Conservation (phyloP, 208 protist genomes). For the Angomonas desouzai region DNA sequence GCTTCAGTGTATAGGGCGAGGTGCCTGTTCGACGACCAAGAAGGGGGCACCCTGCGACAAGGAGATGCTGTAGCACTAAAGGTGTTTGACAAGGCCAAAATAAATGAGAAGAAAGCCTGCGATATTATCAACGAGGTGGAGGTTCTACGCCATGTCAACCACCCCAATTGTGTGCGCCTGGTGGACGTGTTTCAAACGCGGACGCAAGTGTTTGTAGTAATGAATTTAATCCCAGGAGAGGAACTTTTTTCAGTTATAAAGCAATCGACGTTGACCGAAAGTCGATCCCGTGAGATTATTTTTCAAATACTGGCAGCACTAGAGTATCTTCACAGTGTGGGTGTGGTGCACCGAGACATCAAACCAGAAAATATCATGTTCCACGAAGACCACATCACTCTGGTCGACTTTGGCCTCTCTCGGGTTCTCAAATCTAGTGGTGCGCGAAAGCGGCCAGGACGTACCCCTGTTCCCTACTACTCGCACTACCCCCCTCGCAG, state of each 20-base stretch:
- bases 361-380: conserved; percentile 89
- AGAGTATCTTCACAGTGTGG: conserved; percentile 72
- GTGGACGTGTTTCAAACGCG: conserved; percentile 77
- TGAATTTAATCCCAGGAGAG: conserved; percentile 71
- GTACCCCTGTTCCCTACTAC: background rate
- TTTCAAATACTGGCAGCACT: conserved; percentile 72
- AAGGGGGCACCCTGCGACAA: conserved; percentile 17
- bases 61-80: conserved; percentile 73
- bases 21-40: conserved; percentile 31
- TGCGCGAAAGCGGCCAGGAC: background rate
- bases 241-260: conserved; percentile 72
- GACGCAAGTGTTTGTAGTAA: conserved; percentile 81
- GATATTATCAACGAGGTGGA: conserved; percentile 85
- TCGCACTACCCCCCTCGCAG: conserved; percentile 12
- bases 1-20: conserved; percentile 77
- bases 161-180: conserved; percentile 66
- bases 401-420: conserved; percentile 86
- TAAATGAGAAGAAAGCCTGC: conserved; percentile 52
- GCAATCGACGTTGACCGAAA: conserved; percentile 53
- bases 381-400: conserved; percentile 41
- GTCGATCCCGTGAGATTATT: conserved; percentile 55
- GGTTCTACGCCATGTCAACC: conserved; percentile 47
- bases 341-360: conserved; percentile 84
- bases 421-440: conserved; percentile 19
- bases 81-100: conserved; percentile 69